Evolutionary conservation across 352 stramenopile species (phyloP).

Genomic region (Phytophthora idaei): DNA sequence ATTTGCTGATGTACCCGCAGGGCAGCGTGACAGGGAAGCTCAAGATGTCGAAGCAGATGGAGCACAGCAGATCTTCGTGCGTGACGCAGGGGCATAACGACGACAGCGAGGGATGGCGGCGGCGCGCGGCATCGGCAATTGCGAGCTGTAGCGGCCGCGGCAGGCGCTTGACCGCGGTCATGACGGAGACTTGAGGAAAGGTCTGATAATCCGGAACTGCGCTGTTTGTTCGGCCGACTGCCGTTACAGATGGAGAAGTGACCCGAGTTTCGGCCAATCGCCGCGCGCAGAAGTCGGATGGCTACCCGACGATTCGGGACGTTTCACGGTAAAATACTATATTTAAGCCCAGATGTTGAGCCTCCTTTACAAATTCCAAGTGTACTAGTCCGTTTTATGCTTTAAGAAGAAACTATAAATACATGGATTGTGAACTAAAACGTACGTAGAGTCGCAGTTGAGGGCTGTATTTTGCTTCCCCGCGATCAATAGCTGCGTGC

Average conservation of each 20-base stretch:
- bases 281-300: conserved; percentile 4
- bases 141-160: conserved; percentile 33
- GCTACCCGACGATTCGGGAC: neutral
- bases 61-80: conserved; percentile 61
- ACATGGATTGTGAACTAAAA: neutral
- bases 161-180: conserved; percentile 18
- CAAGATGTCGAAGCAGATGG: conserved; percentile 83
- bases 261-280: conserved; percentile 13
- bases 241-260: conserved; percentile 3
- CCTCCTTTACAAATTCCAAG: neutral
- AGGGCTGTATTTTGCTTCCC: no score
- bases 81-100: conserved; percentile 20
- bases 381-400: neutral
- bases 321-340: neutral
- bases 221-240: conserved; percentile 2
- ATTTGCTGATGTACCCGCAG: conserved; percentile 51
- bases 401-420: neutral
- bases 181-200: conserved; percentile 1
- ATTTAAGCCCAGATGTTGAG: neutral
- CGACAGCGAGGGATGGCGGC: conserved; percentile 1
- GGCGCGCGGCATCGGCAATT: conserved; percentile 26
- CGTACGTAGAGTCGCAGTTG: no score
- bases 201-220: conserved; percentile 35
- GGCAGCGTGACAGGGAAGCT: conserved; percentile 75
- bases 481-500: no score